Base-by-base conservation (phyloP, 1,284 basidiomycete species). In the Apiotrichum mycotoxinovorans region DNA sequence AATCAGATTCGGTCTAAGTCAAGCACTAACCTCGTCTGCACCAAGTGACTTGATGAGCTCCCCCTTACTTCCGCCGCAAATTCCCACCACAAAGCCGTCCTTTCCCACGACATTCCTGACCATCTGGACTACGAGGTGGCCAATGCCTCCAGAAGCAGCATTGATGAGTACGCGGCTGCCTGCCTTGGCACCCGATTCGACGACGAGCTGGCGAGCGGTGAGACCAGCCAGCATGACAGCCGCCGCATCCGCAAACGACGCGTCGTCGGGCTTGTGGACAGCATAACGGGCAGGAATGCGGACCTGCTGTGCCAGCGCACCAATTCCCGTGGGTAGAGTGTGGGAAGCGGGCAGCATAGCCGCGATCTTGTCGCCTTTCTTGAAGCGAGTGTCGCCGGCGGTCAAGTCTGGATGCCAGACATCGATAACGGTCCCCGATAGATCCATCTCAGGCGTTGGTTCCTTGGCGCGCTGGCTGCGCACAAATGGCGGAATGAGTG, bases 51-150 rank as follows among this genome's bases (percentile, higher is more conserved):
- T 73, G 22, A 83, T 78, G 30, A 82, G 75, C 0, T 78, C 75
- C 22, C 74, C 73, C 56, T 87, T 87, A 61, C 76, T 80, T 0
- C 66, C 73, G 1, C 84, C 85, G 15, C 83, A 84, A 3, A 80
- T 82, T 0, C 81, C 80, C 11, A 82, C 78, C 1, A 88, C 84
- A 12, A 70, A 79, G 0, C 84, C 83, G 57, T 79, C 77, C 1
- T 80, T 77, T 60, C 85, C 85, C 2, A 85, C 84, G 18, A 26
- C 50, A 14, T 22, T 23, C 25, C 53, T 49, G 3, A 54, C 42
- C 27, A 87, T 75, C 66, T 88, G 85, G 41, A 87, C 83, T 0
- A 83, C 85, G 57, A 81, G 80, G 26, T 79, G 78, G 0, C 87
- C 87, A 1, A 87, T 85, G 3, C 82, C 75, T 1, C 84, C 60